phyloP scores from a whole-genome alignment of 1,284 basidiomycete species.

The Trichosporon sp. region DNA sequence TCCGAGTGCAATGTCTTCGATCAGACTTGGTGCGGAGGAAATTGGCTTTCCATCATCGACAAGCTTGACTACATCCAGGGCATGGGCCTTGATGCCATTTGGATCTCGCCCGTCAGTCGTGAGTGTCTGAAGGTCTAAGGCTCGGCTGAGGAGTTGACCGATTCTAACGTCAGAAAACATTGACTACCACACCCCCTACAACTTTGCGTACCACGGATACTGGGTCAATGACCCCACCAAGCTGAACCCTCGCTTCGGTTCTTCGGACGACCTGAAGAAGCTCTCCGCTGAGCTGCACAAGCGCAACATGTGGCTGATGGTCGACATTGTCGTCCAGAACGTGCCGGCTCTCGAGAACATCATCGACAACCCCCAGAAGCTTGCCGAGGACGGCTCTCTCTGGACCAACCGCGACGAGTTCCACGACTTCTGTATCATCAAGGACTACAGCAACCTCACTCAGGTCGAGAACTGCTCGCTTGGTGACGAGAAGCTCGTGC shows the following conservation, averaged over 20 bases:
- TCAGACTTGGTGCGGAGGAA: constrained; percentile 64
- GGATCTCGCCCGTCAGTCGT: constrained; percentile 44
- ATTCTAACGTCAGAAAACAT: constrained; percentile 53
- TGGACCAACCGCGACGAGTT: constrained; percentile 49
- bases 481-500: constrained; percentile 60
- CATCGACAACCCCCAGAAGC: constrained; percentile 20
- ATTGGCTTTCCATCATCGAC: constrained; percentile 65
- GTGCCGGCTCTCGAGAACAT: constrained; percentile 53
- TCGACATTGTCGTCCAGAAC: constrained; percentile 71
- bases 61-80: constrained; percentile 72
- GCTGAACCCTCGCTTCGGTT: constrained; percentile 65
- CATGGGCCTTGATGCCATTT: constrained; percentile 69
- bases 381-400: constrained; percentile 28
- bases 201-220: constrained; percentile 46
- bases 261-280: constrained; percentile 61
- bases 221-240: constrained; percentile 57
- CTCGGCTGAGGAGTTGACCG: neutral
- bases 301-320: constrained; percentile 70
- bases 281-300: constrained; percentile 61
- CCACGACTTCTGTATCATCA: constrained; percentile 61
- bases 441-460: constrained; percentile 58
- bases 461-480: constrained; percentile 69
- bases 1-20: constrained; percentile 25
- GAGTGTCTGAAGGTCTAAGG: constrained; percentile 5
- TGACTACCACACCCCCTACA: constrained; percentile 60